Evolutionary conservation across 2,329 filamentous ascomycete genomes (phyloP).

Genomic region (Eurotiales sp.): DNA sequence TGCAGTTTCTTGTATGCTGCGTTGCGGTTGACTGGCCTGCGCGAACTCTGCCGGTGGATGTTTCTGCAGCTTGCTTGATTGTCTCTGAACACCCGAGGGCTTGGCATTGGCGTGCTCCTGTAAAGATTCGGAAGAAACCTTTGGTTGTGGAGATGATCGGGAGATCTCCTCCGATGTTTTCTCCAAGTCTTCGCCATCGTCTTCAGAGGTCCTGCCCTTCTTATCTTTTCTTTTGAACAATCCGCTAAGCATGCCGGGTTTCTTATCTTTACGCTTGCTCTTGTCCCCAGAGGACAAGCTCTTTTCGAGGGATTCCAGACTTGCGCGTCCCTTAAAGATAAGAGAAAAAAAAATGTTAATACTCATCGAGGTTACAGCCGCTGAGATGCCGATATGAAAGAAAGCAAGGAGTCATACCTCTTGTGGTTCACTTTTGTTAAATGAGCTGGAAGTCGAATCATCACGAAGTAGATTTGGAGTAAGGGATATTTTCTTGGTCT

Average conservation of each 20-base stretch:
- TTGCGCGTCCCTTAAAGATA: conserved; percentile 61
- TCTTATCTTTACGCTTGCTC: conserved; percentile 66
- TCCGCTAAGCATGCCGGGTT: conserved; percentile 68
- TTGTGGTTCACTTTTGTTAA: conserved; percentile 30
- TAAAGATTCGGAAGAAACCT: conserved; percentile 42
- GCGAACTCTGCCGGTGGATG: conserved; percentile 48
- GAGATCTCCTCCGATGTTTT: conserved; percentile 60
- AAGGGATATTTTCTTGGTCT: conserved; percentile 95
- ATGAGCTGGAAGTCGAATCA: conserved; percentile 50
- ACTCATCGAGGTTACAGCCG: background rate
- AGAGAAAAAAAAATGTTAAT: conserved; percentile 21
- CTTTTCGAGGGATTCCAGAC: conserved; percentile 74
- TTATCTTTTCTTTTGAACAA: conserved; percentile 65
- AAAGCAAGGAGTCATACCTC: conserved; percentile 29
- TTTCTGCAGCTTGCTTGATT: conserved; percentile 69
- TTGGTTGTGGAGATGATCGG: conserved; percentile 43
- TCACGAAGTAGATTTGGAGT: conserved; percentile 90
- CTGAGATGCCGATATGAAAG: background rate
- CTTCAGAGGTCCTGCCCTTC: conserved; percentile 49
- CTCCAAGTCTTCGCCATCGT: conserved; percentile 48
- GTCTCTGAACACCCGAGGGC: conserved; percentile 48
- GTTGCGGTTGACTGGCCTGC: conserved; percentile 35
- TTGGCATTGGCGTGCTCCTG: conserved; percentile 34
- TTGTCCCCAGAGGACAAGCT: conserved; percentile 60
- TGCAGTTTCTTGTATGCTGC: conserved; percentile 20